Evolutionary conservation across 2,329 filamentous ascomycete genomes (phyloP).

Genomic region (Cladosporium sp.): DNA sequence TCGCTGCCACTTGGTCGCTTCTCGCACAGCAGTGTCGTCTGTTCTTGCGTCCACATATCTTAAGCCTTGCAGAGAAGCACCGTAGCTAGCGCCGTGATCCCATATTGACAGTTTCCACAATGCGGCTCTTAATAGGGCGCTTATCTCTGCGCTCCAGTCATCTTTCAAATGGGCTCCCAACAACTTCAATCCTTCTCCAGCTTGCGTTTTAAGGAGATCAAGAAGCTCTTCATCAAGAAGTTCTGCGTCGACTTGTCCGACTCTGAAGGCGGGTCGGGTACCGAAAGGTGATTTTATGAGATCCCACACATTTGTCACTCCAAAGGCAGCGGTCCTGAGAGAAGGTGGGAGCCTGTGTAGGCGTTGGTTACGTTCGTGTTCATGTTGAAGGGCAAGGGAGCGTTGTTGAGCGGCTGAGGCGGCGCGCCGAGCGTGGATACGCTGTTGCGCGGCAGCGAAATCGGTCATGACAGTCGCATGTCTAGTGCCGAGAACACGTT

Average conservation of each 20-base stretch:
- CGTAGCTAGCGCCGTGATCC: conserved; percentile 95
- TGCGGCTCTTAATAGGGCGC: conserved; percentile 68
- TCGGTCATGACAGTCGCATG: conserved; percentile 43
- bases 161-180: conserved; percentile 74
- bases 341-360: conserved; percentile 45
- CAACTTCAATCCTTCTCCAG: conserved; percentile 83
- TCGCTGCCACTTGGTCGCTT: conserved; percentile 80
- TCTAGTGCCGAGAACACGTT: background rate
- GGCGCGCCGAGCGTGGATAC: conserved; percentile 74
- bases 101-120: conserved; percentile 95
- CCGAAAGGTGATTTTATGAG: conserved; percentile 68
- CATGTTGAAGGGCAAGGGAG: conserved; percentile 9
- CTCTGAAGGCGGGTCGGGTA: conserved; percentile 79
- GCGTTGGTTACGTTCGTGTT: conserved; percentile 22
- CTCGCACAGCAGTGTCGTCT: conserved; percentile 44
- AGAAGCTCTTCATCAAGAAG: conserved; percentile 90
- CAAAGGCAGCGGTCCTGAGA: conserved; percentile 47
- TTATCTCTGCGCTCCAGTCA: conserved; percentile 83
- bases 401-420: conserved; percentile 50
- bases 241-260: conserved; percentile 94
- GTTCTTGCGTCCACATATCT: conserved; percentile 78
- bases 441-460: conserved; percentile 85
- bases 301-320: conserved; percentile 54
- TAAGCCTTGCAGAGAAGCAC: conserved; percentile 85
- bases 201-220: conserved; percentile 77